Conservation (phyloP, 2,329 filamentous ascomycete species). For the Ophiosphaerella herpotricha region DNA sequence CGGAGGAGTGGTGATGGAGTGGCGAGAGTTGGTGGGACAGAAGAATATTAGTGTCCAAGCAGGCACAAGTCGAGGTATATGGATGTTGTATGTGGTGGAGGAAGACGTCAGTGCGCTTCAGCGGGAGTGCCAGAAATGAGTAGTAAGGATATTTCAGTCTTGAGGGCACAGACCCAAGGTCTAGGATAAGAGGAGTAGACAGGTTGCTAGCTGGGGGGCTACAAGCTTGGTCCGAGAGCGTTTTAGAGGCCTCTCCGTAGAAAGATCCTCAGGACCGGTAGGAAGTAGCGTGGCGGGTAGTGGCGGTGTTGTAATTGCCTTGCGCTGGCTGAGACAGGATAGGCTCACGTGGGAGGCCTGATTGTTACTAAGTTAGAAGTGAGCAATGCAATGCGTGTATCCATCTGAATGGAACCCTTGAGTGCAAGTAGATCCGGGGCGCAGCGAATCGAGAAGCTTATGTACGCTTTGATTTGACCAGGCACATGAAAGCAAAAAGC, state of each 20-base stretch:
- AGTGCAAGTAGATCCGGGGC: conserved; percentile 31
- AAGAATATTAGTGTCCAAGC: conserved; percentile 17
- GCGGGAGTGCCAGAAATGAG: conserved; percentile 29
- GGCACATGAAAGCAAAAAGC: conserved; percentile 25
- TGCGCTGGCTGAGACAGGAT: conserved; percentile 36
- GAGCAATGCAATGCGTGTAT: conserved; percentile 15
- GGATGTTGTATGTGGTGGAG: conserved; percentile 35
- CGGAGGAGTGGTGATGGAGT: conserved; percentile 3
- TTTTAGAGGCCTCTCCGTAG: conserved; percentile 36
- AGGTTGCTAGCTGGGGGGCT: conserved; percentile 36
- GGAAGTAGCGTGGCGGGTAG: conserved; percentile 39
- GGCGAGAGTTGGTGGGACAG: conserved; percentile 10
- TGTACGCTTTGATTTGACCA: conserved; percentile 25
- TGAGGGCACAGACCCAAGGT: conserved; percentile 34
- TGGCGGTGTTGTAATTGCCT: conserved; percentile 44
- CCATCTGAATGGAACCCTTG: conserved; percentile 12
- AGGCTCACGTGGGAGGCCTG: conserved; percentile 34
- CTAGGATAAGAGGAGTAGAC: conserved; percentile 32
- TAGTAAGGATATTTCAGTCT: conserved; percentile 35
- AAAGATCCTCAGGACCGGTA: conserved; percentile 32
- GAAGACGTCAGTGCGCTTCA: conserved; percentile 35
- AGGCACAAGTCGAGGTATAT: conserved; percentile 26
- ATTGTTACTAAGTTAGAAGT: conserved; percentile 33
- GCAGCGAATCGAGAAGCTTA: conserved; percentile 32
- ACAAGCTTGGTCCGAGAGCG: conserved; percentile 37